phyloP scores from a whole-genome alignment of 805 yeast genomes.

The Schwanniomyces vanrijiae region DNA sequence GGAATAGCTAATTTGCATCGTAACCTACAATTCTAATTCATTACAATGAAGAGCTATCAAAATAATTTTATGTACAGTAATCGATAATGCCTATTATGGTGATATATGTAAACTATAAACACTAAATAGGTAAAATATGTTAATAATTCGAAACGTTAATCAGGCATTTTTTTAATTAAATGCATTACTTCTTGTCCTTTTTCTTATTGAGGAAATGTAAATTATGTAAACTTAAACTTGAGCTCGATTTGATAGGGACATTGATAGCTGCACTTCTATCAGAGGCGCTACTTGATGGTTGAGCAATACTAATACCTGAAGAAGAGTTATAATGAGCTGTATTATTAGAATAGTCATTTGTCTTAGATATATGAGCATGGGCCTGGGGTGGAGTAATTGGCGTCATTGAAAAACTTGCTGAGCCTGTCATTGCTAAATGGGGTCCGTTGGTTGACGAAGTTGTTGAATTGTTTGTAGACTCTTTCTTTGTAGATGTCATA shows the following conservation, averaged over 20 bases:
- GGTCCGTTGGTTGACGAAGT: conserved; percentile 2
- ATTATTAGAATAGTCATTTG: conserved; percentile 4
- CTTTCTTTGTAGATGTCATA: conserved; percentile 10
- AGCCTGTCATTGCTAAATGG: not conserved
- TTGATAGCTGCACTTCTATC: conserved; percentile 25
- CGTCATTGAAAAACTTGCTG: conserved; percentile 9
- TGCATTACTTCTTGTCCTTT: conserved; percentile 17
- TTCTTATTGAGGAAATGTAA: conserved; percentile 33
- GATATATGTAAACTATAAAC: not conserved
- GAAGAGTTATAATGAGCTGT: conserved; percentile 4
- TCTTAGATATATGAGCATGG: conserved; percentile 3
- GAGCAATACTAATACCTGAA: conserved; percentile 11
- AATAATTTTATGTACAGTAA: not conserved
- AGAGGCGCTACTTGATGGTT: conserved; percentile 31
- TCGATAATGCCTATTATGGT: not conserved
- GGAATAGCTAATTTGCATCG: not conserved
- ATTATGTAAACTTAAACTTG: conserved; percentile 27
- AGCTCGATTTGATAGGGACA: conserved; percentile 16
- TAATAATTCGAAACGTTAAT: not conserved
- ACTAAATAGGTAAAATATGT: not conserved
- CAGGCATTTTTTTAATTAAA: not conserved
- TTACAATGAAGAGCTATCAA: not conserved
- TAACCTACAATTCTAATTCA: not conserved
- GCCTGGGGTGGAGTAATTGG: conserved; percentile 10
- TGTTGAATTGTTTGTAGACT: conserved; percentile 6